phyloP scores from a whole-genome alignment of 202 grass and related monocot species.

The Schoenoplectus tabernaemontani region DNA sequence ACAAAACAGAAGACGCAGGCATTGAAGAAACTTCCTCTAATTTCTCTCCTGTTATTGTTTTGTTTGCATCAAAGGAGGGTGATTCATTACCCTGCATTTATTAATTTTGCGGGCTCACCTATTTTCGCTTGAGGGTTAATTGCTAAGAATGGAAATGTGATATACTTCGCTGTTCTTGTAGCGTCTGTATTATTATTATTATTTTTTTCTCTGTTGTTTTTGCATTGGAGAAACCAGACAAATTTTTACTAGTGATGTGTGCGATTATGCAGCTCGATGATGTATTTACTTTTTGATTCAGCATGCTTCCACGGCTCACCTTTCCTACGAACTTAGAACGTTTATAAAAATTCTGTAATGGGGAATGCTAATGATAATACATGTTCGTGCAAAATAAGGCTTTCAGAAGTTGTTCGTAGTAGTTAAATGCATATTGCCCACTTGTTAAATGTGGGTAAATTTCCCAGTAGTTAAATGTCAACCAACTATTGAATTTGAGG shows the following conservation, averaged over 20 bases:
- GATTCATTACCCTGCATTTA: conserved; percentile 9
- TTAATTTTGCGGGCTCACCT: background rate
- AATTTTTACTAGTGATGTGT: background rate
- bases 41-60: background rate
- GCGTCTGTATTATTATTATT: conserved; percentile 2
- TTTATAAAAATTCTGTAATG: too few species aligned
- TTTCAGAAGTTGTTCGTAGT: too few species aligned
- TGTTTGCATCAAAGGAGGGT: conserved; percentile 13
- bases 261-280: background rate
- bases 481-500: too few species aligned
- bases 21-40: conserved; percentile 19
- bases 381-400: too few species aligned
- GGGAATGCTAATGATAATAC: too few species aligned
- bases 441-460: background rate
- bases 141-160: background rate
- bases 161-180: background rate
- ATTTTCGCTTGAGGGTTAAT: background rate
- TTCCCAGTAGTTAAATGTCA: background rate
- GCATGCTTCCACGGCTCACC: background rate
- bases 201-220: background rate
- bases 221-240: background rate
- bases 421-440: too few species aligned
- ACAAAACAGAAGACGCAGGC: conserved; percentile 46
- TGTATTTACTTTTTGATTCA: background rate
- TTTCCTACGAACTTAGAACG: background rate